Percentiles rank a stretch among this genome's conserved stretches.
These are phyloP conservation scores for Pouteria glomerata DNA, from an alignment of 148 eudicot species.

Conservation along the genomic window DNA sequence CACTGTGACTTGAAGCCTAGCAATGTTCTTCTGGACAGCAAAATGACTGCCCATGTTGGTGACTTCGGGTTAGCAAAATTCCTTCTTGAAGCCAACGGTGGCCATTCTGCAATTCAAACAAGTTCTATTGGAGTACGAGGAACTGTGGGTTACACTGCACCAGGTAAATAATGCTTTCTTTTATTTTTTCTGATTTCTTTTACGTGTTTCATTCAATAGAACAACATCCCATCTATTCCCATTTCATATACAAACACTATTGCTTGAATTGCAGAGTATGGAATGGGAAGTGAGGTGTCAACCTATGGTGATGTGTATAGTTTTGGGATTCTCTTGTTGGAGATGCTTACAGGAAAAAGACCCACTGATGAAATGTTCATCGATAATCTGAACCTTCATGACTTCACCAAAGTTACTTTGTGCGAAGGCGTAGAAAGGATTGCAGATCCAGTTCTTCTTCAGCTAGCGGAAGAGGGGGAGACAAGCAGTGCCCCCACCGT, in stretches of 20 bases:
- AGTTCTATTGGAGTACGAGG: slow-evolving; percentile 14
- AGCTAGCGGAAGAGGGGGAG: background rate
- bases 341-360: slow-evolving; percentile 12
- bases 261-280: slow-evolving; percentile 1
- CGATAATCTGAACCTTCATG: slow-evolving; percentile 7
- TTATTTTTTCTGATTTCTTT: background rate
- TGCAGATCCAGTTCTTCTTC: slow-evolving; percentile 6
- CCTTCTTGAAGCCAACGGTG: background rate
- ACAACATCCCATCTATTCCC: background rate
- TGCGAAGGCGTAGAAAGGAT: slow-evolving; percentile 1
- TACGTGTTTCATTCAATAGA: no score
- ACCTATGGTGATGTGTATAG: slow-evolving; percentile 15
- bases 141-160: slow-evolving; percentile 9
- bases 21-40: slow-evolving; percentile 9
- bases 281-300: slow-evolving; percentile 12
- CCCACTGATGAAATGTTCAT: slow-evolving; percentile 8
- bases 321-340: slow-evolving; percentile 15
- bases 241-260: background rate
- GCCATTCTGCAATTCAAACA: background rate
- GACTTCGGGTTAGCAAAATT: slow-evolving; percentile 15
- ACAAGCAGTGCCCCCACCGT: background rate
- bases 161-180: slow-evolving; percentile 7
- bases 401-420: slow-evolving; percentile 3
- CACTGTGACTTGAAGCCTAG: slow-evolving; percentile 14
- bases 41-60: slow-evolving; percentile 9